These are phyloP conservation scores for Deinandra increscens DNA, from an alignment of 129 eudicot species.

Conservation along the genomic window DNA sequence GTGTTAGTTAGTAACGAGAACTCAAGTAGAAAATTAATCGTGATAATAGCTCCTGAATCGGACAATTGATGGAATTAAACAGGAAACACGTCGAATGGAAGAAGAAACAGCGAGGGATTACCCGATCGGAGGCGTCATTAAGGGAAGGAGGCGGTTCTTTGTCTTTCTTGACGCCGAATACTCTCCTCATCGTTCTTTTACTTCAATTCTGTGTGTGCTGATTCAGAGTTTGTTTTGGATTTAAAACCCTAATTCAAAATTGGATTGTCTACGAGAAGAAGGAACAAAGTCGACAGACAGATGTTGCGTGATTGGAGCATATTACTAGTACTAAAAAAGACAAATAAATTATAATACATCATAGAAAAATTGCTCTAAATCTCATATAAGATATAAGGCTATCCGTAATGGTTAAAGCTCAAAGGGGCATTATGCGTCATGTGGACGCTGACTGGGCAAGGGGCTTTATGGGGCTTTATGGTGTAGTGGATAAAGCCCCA, in stretches of 20 bases:
- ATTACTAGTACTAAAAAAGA: no score
- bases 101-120: constrained; percentile 11
- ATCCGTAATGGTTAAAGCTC: no score
- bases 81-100: neutral
- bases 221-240: constrained; percentile 15
- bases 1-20: neutral
- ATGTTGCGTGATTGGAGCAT: constrained; percentile 4
- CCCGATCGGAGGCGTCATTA: constrained; percentile 78
- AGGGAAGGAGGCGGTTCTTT: constrained; percentile 89
- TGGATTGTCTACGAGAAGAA: neutral
- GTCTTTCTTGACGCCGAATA: constrained; percentile 79
- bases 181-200: constrained; percentile 62
- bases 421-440: no score
- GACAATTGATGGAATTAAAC: constrained; percentile 1
- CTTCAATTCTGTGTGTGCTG: neutral
- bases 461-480: no score
- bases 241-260: constrained; percentile 23
- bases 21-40: neutral
- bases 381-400: no score
- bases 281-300: constrained; percentile 13
- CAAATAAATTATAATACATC: no score
- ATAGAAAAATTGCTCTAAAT: no score
- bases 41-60: neutral
- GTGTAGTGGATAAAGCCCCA: no score
- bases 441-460: no score